Base-by-base conservation (phyloP, 75 land plant species). In the Pseudotsuga menziesii region DNA sequence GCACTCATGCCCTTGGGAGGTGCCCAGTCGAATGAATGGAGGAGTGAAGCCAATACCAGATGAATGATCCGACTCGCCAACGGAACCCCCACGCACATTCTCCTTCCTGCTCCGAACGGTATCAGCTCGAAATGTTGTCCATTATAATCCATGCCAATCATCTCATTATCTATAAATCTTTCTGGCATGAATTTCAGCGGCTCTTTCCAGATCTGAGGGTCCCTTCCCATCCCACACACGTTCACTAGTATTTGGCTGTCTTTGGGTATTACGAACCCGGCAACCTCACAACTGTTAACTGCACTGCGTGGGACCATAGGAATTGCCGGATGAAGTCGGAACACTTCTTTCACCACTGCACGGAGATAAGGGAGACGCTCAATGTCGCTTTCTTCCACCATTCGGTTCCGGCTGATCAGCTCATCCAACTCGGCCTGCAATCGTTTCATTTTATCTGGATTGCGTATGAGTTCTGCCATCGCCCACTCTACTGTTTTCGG, bases 161-260 rank as follows among this genome's bases (percentile, higher is more conserved):
- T 29, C 32, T 29, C 32, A 29, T 29, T 29, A 29, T 77, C 23
- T 76, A 87, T 75, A 77, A 89, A 93, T 79, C 91, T 87, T 77
- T 91, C 91, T 4, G 93, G 96, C 25, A 56, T 35, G 73, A 93
- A 93, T 72, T 82, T 77, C 61, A 80, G 63, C 2, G 94, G 90
- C 48, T 88, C 57, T 14, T 84, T 78, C 94, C 96, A 93, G 5
- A 69, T 9, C 22, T 74, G 32, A 25, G 91, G 89, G 76, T 91
- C 84, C 63, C 90, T 83, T 12, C 80, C 88, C 1, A 91, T 84
- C 61, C 87, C 88, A 91, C 93, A 93, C 0, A 82, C 90, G 75
- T 93, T 93, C 12, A 93, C 81, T 23, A 91, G 75, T 63, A 93
- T 79, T 12, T 87, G 60, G 54, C 78, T 61, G 56, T 82, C 93